These are phyloP conservation scores for Backusella macrospora DNA, from an alignment of 192 early-diverging fungal genomes.

Conservation along the genomic window DNA sequence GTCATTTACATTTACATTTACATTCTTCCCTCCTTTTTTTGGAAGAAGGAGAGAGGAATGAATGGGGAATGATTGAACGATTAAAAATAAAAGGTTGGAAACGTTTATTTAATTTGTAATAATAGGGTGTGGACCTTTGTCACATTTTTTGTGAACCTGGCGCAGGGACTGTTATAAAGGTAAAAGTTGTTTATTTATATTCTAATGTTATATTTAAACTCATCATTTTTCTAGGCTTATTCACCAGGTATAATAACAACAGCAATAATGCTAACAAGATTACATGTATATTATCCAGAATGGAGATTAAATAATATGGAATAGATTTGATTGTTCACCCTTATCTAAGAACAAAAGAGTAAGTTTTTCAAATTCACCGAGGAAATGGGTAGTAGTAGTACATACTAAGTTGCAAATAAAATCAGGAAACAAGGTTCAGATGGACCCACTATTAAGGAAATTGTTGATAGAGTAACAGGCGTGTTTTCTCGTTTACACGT, in stretches of 20 bases:
- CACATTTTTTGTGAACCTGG: constrained; percentile 85
- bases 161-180: constrained; percentile 79
- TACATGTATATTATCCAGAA: not conserved
- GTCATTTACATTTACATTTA: constrained; percentile 19
- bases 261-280: too few species aligned
- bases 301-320: not conserved
- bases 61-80: not conserved
- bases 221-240: constrained; percentile 37
- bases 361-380: not conserved
- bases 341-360: constrained; percentile 59
- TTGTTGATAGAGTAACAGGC: constrained; percentile 48
- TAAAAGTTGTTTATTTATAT: constrained; percentile 16
- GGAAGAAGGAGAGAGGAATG: not conserved
- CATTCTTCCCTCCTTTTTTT: too few species aligned
- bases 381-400: not conserved
- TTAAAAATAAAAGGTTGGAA: not conserved
- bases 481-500: constrained; percentile 79
- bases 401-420: not conserved
- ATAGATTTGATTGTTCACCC: constrained; percentile 93
- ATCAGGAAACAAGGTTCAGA: constrained; percentile 8
- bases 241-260: constrained; percentile 42
- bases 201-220: not conserved
- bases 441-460: constrained; percentile 33
- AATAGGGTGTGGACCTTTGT: constrained; percentile 77
- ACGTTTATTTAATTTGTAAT: not conserved